These are phyloP conservation scores for Fusarium metavorans DNA, from an alignment of 2,329 filamentous ascomycete genomes.

Conservation along the genomic window DNA sequence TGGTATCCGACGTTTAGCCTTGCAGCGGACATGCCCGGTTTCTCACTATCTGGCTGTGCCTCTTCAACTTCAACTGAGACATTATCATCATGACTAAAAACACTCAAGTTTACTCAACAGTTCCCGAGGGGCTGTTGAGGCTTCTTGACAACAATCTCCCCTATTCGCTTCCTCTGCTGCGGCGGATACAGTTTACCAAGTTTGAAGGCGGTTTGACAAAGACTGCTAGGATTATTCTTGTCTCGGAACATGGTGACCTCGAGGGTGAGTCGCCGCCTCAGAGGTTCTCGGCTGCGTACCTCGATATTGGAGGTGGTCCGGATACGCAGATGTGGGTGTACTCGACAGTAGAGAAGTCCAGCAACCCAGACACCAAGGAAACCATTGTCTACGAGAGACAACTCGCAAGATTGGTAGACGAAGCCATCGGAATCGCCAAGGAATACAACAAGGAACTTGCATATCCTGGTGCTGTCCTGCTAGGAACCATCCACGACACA, in stretches of 20 bases:
- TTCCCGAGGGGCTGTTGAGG: slow-evolving; percentile 54
- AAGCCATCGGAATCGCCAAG: slow-evolving; percentile 44
- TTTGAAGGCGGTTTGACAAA: slow-evolving; percentile 55
- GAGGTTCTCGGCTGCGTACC: slow-evolving; percentile 67
- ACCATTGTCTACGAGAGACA: slow-evolving; percentile 47
- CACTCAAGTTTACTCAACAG: slow-evolving; percentile 41
- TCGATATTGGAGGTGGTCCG: slow-evolving; percentile 70
- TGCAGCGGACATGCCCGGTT: not conserved
- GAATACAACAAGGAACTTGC: slow-evolving; percentile 34
- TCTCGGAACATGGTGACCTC: slow-evolving; percentile 31
- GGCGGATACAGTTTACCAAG: slow-evolving; percentile 71
- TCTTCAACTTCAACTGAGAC: not conserved
- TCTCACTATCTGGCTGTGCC: not conserved
- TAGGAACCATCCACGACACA: slow-evolving; percentile 50
- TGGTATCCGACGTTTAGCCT: slow-evolving; percentile 42
- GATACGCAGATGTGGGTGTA: slow-evolving; percentile 77
- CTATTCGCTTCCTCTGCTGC: slow-evolving; percentile 68
- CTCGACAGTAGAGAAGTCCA: slow-evolving; percentile 59
- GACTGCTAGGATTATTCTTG: slow-evolving; percentile 58
- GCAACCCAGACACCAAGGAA: slow-evolving; percentile 8
- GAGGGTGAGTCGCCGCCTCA: not conserved
- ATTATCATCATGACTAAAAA: slow-evolving; percentile 26
- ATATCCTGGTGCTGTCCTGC: slow-evolving; percentile 50
- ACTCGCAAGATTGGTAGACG: slow-evolving; percentile 47
- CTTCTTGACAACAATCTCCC: slow-evolving; percentile 66